phyloP scores from a whole-genome alignment of 179 eudicot genomes.

The Vitellaria paradoxa region DNA sequence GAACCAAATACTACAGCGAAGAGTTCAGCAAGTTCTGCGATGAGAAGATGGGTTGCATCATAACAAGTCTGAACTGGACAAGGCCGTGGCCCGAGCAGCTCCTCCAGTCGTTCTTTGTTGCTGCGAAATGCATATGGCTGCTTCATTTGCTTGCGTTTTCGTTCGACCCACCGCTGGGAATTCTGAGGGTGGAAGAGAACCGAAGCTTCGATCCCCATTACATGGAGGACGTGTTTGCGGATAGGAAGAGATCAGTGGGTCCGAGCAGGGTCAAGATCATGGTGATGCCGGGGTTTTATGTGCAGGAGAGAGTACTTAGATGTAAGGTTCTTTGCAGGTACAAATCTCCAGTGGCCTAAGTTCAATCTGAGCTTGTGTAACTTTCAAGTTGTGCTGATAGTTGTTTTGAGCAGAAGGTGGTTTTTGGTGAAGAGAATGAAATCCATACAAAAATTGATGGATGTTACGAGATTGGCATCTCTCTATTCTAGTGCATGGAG shows the following conservation, averaged over 20 bases:
- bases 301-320: constrained; percentile 72
- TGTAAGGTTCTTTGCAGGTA: constrained; percentile 97
- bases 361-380: no score
- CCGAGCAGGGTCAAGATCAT: constrained; percentile 71
- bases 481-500: no score
- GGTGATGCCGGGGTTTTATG: constrained; percentile 99
- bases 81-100: constrained; percentile 91
- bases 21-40: constrained; percentile 92
- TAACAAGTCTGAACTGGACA: constrained; percentile 61
- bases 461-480: no score
- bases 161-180: constrained; percentile 61
- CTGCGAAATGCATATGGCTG: constrained; percentile 94
- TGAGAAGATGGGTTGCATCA: constrained; percentile 81
- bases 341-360: constrained; percentile 43
- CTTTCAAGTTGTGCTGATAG: no score
- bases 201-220: constrained; percentile 56
- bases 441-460: no score
- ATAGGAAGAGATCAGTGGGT: constrained; percentile 55
- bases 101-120: constrained; percentile 89
- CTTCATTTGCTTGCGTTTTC: constrained; percentile 93
- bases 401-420: no score
- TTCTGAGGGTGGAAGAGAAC: constrained; percentile 80
- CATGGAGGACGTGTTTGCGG: constrained; percentile 85
- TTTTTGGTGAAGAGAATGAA: no score
- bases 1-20: constrained; percentile 86